Evolutionary conservation across 371 early-diverging fungal species (phyloP).

Genomic region (Fennellomyces sp.): DNA sequence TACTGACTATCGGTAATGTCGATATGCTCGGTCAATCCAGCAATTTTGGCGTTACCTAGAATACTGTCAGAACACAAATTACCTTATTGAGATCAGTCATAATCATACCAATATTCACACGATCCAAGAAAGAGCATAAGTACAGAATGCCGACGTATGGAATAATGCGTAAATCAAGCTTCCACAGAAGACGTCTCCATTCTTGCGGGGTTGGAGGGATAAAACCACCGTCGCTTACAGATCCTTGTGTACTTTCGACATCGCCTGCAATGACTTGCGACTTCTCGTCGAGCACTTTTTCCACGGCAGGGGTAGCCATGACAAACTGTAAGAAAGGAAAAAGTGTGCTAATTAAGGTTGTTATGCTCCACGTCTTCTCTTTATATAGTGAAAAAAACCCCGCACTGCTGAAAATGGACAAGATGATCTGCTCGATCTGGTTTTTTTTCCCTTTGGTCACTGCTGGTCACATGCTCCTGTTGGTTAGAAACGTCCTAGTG

Average conservation of each 20-base stretch:
- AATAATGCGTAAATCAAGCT: conserved; percentile 25
- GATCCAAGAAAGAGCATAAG: conserved; percentile 57
- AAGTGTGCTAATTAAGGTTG: not conserved
- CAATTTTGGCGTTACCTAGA: conserved; percentile 61
- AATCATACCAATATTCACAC: conserved; percentile 51
- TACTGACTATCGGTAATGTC: conserved; percentile 48
- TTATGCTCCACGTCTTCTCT: not conserved
- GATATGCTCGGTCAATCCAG: conserved; percentile 49
- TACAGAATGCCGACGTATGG: conserved; percentile 51
- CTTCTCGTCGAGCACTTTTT: conserved; percentile 2
- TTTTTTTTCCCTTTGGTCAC: not conserved
- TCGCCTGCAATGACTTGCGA: not conserved
- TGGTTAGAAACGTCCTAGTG: not conserved
- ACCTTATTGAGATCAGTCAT: not conserved
- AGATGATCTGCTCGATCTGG: not conserved
- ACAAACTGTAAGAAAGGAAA: not conserved
- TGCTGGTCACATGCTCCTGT: not conserved
- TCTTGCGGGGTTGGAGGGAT: conserved; percentile 2
- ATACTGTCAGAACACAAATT: not conserved
- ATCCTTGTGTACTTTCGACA: not conserved
- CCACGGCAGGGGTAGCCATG: not conserved
- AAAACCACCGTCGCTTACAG: not conserved
- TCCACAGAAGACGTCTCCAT: conserved; percentile 17
- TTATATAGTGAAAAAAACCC: not conserved
- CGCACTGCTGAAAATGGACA: not conserved